Base-by-base conservation (phyloP, 1,284 basidiomycete genomes). In the Ceratobasidium sp. region DNA sequence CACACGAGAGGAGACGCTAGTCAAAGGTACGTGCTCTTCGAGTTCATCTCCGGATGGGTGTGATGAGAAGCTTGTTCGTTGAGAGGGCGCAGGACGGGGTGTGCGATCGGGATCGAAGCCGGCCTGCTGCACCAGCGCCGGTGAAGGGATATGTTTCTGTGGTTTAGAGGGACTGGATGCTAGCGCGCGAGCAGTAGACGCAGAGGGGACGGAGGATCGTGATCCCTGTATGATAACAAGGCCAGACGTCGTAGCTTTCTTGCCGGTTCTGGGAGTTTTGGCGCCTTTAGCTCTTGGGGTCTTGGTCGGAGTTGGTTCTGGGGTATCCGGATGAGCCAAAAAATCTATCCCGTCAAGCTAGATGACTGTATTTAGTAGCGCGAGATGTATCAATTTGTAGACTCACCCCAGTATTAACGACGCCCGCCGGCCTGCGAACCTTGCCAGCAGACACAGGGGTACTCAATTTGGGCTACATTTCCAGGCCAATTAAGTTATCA, bases 271-370 rank as follows among this genome's bases (percentile, higher is more conserved):
- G 23, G 67, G 67, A 8, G 67, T 70, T 36, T 70, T 70, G 16
- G 48, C 55, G 43, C 43, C 28, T 43, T 59, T 70, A 21, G 67
- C 59, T 18, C 67, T 53, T 45, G 67, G 67, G 50, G 67, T 70
- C 36, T 70, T 70, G 21, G 53, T 70, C 14, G 67, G 67, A 30
- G 67, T 70, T 26, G 67, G 55, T 45, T 59, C 67, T 34, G 67
- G 67, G 50, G 67, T 58, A 18, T 48, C 45, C n/a, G 67, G 67
- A 48, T 70, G 55, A 8, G 55, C 39, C 21, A 70, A 28, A 46
- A 59, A 70, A 59, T 70, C 67, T 45, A 70, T 50, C 10, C 58
- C 67, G 28, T 59, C 67, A 32, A 59, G 48, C 67, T 70, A 18
- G n/a, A 45, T 12, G 26, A 28, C 16, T 52, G 23, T 45, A 5